Evolutionary conservation across 176 grass and related monocot genomes (phyloP), one percentile per base, ranked within the genome.

Genomic region (Oryza coarctata): DNA sequence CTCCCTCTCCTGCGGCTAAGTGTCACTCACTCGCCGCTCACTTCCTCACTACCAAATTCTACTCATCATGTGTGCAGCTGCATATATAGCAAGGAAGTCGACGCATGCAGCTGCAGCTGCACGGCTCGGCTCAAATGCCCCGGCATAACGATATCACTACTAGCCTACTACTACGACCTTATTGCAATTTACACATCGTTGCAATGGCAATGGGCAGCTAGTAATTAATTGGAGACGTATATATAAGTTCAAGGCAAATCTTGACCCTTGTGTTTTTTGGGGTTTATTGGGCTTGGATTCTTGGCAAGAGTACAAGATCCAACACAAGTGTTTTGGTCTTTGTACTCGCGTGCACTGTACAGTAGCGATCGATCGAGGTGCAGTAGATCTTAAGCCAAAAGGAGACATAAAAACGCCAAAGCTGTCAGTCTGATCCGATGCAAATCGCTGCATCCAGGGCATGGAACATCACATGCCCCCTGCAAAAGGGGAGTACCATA

Each of bases 41-140:
- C 84, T 71, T n/a, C 36, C 50, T 45, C 83, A 45, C 31, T 10
- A 1, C 64, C 31, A 63, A 63, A 36, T 10, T 0, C 52, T 71
- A 11, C 18, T 47, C 49, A 52, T 52, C 15, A 44, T 20, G 68
- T 22, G 71, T 22, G 62, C 23, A 25, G 41, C 33, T 20, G 47
- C 47, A 60, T 75, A 66, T 88, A 88, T 85, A 89, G 70, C 36
- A 20, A 79, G 58, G 60, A n/a, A 25, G n/a, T 1, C 8, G 12
- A 26, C 11, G 23, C 7, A 0, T 50, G 29, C 17, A 74, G 63
- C 44, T 36, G 57, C 75, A 8, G 65, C 38, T 39, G 65, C 71
- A 87, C 78, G 85, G 71, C 15, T 47, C n/a, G 11, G 47, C 6
- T 83, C 80, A 83, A 73, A 83, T 78, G 86, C 31, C 66, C 68